Evolutionary conservation across 1,284 basidiomycete genomes (phyloP), one percentile per base, ranked within the genome.

Genomic region (Boletus smithii): DNA sequence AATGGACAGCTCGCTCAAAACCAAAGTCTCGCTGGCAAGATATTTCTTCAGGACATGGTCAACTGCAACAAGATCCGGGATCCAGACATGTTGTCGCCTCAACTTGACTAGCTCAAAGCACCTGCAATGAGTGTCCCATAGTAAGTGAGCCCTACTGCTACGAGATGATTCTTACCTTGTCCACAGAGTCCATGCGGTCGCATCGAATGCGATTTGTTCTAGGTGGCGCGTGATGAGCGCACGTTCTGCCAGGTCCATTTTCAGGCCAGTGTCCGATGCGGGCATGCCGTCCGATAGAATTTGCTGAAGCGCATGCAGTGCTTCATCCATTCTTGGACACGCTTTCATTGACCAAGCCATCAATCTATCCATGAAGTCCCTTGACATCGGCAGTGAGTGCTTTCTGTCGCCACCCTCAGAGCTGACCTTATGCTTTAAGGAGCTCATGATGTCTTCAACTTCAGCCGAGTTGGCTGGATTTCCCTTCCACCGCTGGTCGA

Each of bases 381-480:
- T 43, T 0, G 27, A 22, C 38, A 53, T 53, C 0, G 39, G 46
- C 0, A 53, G 32, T 13, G 30, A 53, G 35, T 53, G 42, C 0
- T 8, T 49, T 5, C 42, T 6, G 7, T 54, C 22, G 0, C 46
- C 29, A 1, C 27, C 36, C 26, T 53, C 44, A 0, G 40, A 53
- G 32, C 37, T 54, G 0, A 2, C n/a, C 23, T 49, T 53, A 17
- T 53, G 51, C 3, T 44, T 53, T 3, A 54, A 8, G 0, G 39
- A 48, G 5, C 27, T 48, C 10, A 36, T 39, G 3, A 49, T 18
- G 5, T 54, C 42, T 0, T 37, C 5, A 1, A 53, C 42, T 1
- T 53, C 35, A 2, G 31, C 38, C 0, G 18, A 53, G 4, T 50
- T 10, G 0, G 18, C 33, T 0, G 23, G 51, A 6, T 53, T 53